These are phyloP conservation scores for Phaseolus lunatus DNA, from an alignment of 306 rosid genomes.

Conservation along the genomic window DNA sequence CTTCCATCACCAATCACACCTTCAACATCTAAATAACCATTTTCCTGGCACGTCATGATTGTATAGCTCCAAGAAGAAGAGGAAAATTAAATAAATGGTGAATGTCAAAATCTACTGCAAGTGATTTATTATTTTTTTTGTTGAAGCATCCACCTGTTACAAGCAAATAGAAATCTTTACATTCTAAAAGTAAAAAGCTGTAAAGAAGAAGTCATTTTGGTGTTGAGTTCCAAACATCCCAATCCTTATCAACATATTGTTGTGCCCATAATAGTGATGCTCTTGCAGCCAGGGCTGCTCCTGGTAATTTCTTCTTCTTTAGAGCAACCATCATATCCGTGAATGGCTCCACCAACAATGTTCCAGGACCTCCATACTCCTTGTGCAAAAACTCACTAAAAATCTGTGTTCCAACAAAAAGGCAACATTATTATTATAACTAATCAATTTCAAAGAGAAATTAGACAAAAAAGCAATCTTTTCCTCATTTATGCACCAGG, in stretches of 20 bases:
- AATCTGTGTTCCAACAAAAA: slow-evolving; percentile 57
- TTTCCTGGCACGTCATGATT: slow-evolving; percentile 50
- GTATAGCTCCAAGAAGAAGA: slow-evolving; percentile 55
- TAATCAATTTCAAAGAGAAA: slow-evolving; percentile 43
- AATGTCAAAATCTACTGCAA: slow-evolving; percentile 47
- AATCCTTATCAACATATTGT: slow-evolving; percentile 66
- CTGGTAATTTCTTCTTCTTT: slow-evolving; percentile 47
- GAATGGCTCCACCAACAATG: slow-evolving; percentile 83
- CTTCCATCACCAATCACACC: slow-evolving; percentile 50
- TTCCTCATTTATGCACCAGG: slow-evolving; percentile 16
- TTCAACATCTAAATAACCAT: slow-evolving; percentile 46
- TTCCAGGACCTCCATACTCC: slow-evolving; percentile 82
- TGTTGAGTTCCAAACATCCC: slow-evolving; percentile 73
- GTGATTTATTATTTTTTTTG: slow-evolving; percentile 27
- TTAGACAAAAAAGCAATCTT: slow-evolving; percentile 22
- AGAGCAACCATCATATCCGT: slow-evolving; percentile 55
- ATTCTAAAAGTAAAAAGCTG: slow-evolving; percentile 23
- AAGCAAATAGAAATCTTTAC: slow-evolving; percentile 44
- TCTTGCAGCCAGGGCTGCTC: slow-evolving; percentile 65
- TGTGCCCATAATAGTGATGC: slow-evolving; percentile 80
- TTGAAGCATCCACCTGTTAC: slow-evolving; percentile 30
- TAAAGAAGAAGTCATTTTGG: slow-evolving; percentile 46
- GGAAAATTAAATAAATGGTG: slow-evolving; percentile 31
- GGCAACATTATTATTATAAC: slow-evolving; percentile 35
- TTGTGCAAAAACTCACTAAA: slow-evolving; percentile 64